Base-by-base conservation (phyloP, 305 asterid genomes). In the Striga hermonthica region DNA sequence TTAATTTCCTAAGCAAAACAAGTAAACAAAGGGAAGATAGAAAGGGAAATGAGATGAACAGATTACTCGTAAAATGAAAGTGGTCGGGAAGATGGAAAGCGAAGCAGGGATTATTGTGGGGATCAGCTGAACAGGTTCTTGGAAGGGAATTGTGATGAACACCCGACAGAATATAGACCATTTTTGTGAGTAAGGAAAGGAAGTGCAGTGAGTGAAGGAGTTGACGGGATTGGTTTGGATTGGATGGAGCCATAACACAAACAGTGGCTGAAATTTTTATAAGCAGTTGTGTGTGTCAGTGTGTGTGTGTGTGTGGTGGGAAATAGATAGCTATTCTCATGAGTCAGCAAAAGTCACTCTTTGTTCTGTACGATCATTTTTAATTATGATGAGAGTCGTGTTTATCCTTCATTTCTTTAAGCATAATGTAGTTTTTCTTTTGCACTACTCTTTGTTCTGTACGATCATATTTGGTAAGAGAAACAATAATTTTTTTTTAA, bases 241-340 rank as follows among this genome's bases (percentile, higher is more conserved):
- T 15, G 57, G 2, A 22, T 22, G 69, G 60, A 52, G 69, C 54
- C 62, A 52, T 67, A 43, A 53, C 61, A 2, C 11, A 7, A 40
- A 49, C 44, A 60, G 11, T 60, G 7, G 7, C 15, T 40, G 68
- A 40, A 37, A 13, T 62, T 37, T 50, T 50, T 50, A 31, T 41
- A 50, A 53, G 65, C n/a, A n/a, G n/a, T n/a, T n/a, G n/a, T n/a
- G 79, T 37, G 82, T 62, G 77, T 77, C 68, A 66, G 62, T 50
- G n/a, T 14, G 64, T 60, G 57, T 43, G 61, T 71, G 55, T 71
- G 65, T 78, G 82, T 74, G 82, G 82, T 74, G 70, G 77, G 63
- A 74, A 74, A 38, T 8, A 62, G 35, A 50, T 31, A 34, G 31
- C 31, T 22, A 22, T 22, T 22, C 2, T 22, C 2, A 22, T 22